Conservation (phyloP, 352 stramenopile species). For the Thraustochytrium striatum region DNA sequence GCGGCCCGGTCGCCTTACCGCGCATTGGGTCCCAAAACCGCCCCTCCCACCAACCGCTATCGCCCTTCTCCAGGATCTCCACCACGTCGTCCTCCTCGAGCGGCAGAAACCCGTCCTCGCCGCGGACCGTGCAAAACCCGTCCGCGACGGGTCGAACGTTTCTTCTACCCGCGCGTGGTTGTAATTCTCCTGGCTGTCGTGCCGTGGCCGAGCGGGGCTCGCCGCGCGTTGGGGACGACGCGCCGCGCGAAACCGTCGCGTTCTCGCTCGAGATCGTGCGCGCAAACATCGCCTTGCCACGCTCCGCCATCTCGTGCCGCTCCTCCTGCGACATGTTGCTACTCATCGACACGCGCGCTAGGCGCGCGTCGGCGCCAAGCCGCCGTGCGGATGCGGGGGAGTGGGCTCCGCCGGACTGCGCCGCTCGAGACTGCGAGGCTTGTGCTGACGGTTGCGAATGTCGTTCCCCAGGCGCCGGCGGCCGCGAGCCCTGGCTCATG, state of each 20-base stretch:
- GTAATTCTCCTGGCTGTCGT: neutral
- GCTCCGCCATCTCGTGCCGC: slow-evolving; percentile 13
- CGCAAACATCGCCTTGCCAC: slow-evolving; percentile 25
- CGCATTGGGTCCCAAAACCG: slow-evolving; percentile 2
- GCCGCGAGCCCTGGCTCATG: neutral
- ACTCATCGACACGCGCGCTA: neutral
- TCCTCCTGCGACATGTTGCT: slow-evolving; percentile 39
- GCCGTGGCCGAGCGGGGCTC: neutral
- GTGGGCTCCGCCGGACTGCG: neutral
- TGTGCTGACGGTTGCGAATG: neutral
- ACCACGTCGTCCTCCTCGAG: slow-evolving; percentile 29
- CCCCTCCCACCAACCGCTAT: slow-evolving; percentile 30
- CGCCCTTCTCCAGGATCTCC: neutral
- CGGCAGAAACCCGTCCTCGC: slow-evolving; percentile 1
- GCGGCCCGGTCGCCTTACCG: neutral
- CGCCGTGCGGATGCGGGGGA: neutral
- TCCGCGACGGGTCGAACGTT: slow-evolving; percentile 10
- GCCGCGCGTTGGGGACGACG: neutral
- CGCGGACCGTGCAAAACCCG: neutral
- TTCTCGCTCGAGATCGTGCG: slow-evolving; percentile 1
- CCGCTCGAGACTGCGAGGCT: neutral
- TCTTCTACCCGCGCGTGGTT: slow-evolving; percentile 28
- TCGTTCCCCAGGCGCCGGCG: neutral
- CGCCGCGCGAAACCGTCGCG: no score
- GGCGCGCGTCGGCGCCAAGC: neutral